Evolutionary conservation across 179 eudicot genomes (phyloP).

Genomic region (Heliamphora pulchella): DNA sequence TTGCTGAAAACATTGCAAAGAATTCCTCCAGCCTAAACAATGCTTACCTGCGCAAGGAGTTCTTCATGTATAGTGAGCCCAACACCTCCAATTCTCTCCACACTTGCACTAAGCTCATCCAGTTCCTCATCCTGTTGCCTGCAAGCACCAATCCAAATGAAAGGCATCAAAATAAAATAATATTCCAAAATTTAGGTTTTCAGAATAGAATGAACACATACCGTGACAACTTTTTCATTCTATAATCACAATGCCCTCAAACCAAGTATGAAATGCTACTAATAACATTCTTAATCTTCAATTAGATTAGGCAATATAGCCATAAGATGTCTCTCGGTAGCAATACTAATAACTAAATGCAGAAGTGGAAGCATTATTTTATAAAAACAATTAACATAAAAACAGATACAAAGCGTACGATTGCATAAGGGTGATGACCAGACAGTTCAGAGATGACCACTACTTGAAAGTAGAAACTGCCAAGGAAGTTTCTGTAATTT

Average conservation of each 20-base stretch:
- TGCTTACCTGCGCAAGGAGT: constrained; percentile 71
- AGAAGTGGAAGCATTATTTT: neutral
- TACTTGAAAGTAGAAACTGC: neutral
- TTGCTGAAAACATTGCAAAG: neutral
- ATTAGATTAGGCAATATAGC: neutral
- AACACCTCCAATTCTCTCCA: constrained; percentile 76
- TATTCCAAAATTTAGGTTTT: neutral
- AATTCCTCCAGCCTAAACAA: constrained; percentile 8
- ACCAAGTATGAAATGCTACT: neutral
- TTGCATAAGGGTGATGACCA: neutral
- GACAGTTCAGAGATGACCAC: neutral
- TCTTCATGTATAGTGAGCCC: constrained; percentile 94
- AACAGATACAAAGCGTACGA: neutral
- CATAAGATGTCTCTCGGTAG: neutral
- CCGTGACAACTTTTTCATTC: too few species aligned
- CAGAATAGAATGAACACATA: neutral
- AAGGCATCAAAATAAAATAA: neutral
- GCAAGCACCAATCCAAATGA: constrained; percentile 17
- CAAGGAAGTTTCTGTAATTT: neutral
- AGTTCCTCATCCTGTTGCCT: constrained; percentile 96
- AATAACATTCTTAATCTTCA: neutral
- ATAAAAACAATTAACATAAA: neutral
- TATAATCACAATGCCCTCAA: constrained; percentile 2
- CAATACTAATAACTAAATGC: neutral
- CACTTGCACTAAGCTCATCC: constrained; percentile 83